Evolutionary conservation across 2,329 filamentous ascomycete genomes (phyloP), one percentile per base, ranked within the genome.

Genomic region (Thelonectria blattea): DNA sequence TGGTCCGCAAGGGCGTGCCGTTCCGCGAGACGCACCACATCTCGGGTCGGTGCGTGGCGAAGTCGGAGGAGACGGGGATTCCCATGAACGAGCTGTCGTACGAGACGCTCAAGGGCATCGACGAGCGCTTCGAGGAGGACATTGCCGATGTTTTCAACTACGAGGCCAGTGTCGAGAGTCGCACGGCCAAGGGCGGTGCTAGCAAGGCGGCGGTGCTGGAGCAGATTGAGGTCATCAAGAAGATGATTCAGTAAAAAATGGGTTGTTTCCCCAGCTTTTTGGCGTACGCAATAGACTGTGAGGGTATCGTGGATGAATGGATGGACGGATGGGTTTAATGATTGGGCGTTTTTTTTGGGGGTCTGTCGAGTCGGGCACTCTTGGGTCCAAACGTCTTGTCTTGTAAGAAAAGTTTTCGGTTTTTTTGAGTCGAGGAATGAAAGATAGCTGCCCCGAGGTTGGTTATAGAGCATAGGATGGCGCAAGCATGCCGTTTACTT

Each of bases 111-210:
- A 18, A 39, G 52, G 52, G 27, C 17, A 54, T 47, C 30, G 52
- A 54, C 24, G 15, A 15, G 3, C 52, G 43, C 22, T 54, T 54
- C 30, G 8, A 27, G 32, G 7, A 41, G 90, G 88, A 54, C 17
- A 17, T 54, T 39, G 18, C 34, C 12, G 43, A 24, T n/a, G 34
- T 17, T 1, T 54, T 48, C 15, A 54, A 27, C 30, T 54, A 54
- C 12, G 52, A 54, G 52, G 24, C 52, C 20, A 54, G 43, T 61
- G 91, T 95, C 5, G 91, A 96, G 82, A 83, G 90, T 79, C 86
- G 89, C 72, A 84, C 86, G 52, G 88, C 91, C 2, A 87, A 86
- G 66, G 92, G 91, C 37, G 91, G 91, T 20, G 94, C 91, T 20
- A 92, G 90, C 78, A 87, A 84, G 76, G 83, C 82, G 15, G 83